Base-by-base conservation (phyloP, 1,284 basidiomycete genomes). In the Malassezia sympodialis region DNA sequence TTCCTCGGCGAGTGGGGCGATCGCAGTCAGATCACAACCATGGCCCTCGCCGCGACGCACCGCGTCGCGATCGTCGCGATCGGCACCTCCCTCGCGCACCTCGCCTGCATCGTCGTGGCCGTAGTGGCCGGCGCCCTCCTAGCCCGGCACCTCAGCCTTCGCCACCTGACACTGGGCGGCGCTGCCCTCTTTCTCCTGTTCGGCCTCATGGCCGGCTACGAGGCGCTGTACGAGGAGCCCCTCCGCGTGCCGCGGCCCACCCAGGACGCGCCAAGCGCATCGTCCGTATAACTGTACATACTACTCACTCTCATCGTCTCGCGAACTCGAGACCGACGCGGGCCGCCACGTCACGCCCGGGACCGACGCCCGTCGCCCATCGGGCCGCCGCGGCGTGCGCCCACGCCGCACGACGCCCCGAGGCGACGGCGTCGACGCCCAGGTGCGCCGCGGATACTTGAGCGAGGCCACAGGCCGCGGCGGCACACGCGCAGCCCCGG, bases 1-100 rank as follows among this genome's bases (percentile, higher is more conserved):
- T 98, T 98, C 76, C 79, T 98, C 11, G 94, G 91, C 21, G 93
- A 98, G 76, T 98, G 93, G 93, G 94, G 93, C 1, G 94, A 98
- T 77, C 79, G 93, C 41, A 90, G 87, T 70, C 94, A 98, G 77
- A 93, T 98, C 66, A 87, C 94, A 0, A 98, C 93, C 0, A 96
- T 98, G 63, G 91, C 90, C 2, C 80, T 98, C 45, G 94, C 87
- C 1, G 91, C 93, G 31, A 89, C 93, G 23, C 89, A 96, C 78
- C 51, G 49, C 26, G 41, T 45, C 23, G 21, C 28, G 21, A 41
- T 53, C 30, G 56, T 58, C 21, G 56, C 51, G 6, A 35, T 58
- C 31, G 43, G 45, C 43, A 57, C 55, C 30, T 52, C 49, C 35
- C 37, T 57, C n/a, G 55, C 47, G 4, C 55, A 57, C 24, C 28